A percentile compares a stretch with the other conserved stretches of the same genome.
phyloP scores from a whole-genome alignment of 2,329 filamentous ascomycete species.

The Apiospora aurea region DNA sequence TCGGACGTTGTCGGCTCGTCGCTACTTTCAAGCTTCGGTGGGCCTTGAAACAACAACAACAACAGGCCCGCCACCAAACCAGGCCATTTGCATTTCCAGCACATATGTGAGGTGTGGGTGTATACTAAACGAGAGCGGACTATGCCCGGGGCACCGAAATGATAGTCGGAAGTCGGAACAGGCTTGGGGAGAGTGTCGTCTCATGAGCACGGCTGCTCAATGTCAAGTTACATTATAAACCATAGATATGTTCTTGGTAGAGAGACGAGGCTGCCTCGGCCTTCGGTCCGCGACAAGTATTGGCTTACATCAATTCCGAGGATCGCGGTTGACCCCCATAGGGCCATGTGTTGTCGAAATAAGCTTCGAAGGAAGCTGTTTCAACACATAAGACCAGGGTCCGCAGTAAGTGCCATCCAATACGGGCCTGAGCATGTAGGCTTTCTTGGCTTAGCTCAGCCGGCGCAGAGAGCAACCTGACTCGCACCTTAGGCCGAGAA shows the following conservation, averaged over 20 bases:
- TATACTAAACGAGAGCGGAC: neutral
- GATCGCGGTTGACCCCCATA: neutral
- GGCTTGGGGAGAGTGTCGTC: neutral
- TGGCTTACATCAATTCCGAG: neutral
- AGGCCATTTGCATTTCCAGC: neutral
- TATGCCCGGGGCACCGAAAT: neutral
- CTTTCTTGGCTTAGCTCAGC: constrained; percentile 19
- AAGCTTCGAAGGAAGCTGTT: constrained; percentile 12
- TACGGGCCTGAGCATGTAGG: constrained; percentile 2
- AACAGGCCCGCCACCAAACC: neutral
- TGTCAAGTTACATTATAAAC: neutral
- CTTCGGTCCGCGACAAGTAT: neutral
- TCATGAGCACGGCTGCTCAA: neutral
- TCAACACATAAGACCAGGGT: neutral
- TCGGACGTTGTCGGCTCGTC: neutral
- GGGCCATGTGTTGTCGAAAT: constrained; percentile 6
- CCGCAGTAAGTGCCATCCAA: constrained; percentile 12
- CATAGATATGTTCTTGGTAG: neutral
- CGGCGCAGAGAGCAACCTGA: neutral
- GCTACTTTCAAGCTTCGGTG: neutral
- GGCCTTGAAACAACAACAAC: neutral
- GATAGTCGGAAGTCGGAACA: neutral
- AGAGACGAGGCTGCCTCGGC: neutral
- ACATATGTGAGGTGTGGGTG: neutral
- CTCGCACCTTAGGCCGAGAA: neutral